These are phyloP conservation scores for Hamamelis virginiana DNA, from an alignment of 164 flowering plant species.

Conservation along the genomic window DNA sequence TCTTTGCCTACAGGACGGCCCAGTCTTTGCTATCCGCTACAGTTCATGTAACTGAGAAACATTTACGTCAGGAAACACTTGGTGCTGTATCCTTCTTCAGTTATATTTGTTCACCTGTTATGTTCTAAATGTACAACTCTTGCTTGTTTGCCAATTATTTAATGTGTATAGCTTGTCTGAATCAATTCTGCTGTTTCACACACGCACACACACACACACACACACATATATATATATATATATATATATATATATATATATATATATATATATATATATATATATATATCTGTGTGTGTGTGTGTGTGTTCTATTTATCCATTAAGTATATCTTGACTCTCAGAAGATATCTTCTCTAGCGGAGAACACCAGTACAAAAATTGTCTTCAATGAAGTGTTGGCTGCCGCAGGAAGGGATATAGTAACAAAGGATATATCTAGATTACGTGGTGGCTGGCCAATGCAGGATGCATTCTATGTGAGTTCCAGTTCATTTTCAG, in stretches of 20 bases:
- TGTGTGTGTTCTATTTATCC: conserved; percentile 8
- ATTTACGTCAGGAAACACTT: conserved; percentile 83
- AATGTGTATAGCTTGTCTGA: not conserved
- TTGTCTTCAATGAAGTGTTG: conserved; percentile 85
- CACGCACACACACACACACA: too few relatives aligned
- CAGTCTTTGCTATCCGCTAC: conserved; percentile 86
- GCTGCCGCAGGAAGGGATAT: conserved; percentile 85
- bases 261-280: not conserved
- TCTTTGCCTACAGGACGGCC: conserved; percentile 60
- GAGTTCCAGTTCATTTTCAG: conserved; percentile 27
- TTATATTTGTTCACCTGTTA: not conserved
- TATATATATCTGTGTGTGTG: too few relatives aligned
- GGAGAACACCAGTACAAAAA: conserved; percentile 65
- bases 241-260: too few relatives aligned
- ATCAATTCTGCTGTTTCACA: not conserved
- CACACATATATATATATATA: too few relatives aligned
- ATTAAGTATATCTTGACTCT: conserved; percentile 32
- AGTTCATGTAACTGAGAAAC: conserved; percentile 70
- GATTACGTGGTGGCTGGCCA: conserved; percentile 97
- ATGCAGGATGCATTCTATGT: conserved; percentile 95
- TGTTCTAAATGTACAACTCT: not conserved
- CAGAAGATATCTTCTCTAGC: conserved; percentile 78
- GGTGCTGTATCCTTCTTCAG: conserved; percentile 85
- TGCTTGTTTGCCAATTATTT: not conserved
- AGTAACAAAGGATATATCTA: conserved; percentile 82